These are phyloP conservation scores for Theobroma grandiflorum DNA, from an alignment of 441 rosid genomes.

Conservation along the genomic window DNA sequence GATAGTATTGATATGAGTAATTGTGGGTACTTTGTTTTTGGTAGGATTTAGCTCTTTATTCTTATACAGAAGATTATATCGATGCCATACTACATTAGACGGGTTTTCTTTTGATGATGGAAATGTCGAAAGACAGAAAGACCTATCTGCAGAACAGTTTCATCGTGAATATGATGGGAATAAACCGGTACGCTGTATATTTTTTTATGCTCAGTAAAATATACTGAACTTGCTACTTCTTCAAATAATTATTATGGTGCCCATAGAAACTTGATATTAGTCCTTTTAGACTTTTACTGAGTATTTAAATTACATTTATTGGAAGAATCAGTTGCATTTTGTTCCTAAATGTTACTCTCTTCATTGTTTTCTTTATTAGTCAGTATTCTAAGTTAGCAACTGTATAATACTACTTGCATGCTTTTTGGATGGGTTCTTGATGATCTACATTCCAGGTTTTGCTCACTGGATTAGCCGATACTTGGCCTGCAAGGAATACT, in stretches of 20 bases:
- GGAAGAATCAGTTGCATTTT: not conserved
- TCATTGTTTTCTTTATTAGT: not conserved
- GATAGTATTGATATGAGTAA: not conserved
- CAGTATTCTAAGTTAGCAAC: constrained; percentile 12
- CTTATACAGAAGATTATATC: constrained; percentile 86
- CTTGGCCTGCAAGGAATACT: constrained; percentile 87
- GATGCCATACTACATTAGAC: constrained; percentile 75
- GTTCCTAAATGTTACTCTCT: not conserved
- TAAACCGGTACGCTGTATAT: constrained; percentile 67
- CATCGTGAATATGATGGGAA: constrained; percentile 58
- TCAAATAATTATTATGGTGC: not conserved
- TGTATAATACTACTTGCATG: constrained; percentile 14
- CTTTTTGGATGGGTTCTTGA: constrained; percentile 27
- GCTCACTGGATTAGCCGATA: constrained; percentile 78
- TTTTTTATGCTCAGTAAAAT: constrained; percentile 8
- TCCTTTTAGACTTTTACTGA: not conserved
- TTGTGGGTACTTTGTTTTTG: constrained; percentile 9
- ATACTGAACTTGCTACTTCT: not conserved
- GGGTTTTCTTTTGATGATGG: constrained; percentile 74
- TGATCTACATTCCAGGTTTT: constrained; percentile 61
- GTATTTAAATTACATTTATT: not conserved
- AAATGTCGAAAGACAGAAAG: constrained; percentile 73
- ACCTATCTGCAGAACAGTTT: constrained; percentile 68
- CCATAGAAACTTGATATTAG: not conserved
- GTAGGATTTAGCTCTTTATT: constrained; percentile 84